A percentile compares a stretch with the other conserved stretches of the same genome.
phyloP scores from a whole-genome alignment of 257 asterid species.

The Ballota nigra region DNA sequence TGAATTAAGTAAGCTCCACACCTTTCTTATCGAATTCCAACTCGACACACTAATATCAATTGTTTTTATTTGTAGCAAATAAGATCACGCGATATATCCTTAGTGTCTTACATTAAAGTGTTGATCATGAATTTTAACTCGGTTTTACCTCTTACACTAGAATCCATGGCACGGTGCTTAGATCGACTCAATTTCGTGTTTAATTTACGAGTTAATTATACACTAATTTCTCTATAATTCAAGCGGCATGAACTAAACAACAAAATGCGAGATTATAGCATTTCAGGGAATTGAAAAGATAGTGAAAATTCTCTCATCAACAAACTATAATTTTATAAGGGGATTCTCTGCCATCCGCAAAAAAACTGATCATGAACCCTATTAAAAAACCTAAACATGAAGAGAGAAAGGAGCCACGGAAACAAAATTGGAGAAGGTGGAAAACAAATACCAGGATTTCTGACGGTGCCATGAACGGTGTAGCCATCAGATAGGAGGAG shows the following conservation, averaged over 20 bases:
- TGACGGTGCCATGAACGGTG: slow-evolving; percentile 65
- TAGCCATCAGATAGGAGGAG: slow-evolving; percentile 65
- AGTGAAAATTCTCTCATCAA: too few relatives aligned
- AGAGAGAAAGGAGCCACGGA: neutral
- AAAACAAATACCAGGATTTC: slow-evolving; percentile 54
- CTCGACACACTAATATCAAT: neutral
- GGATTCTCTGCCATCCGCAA: too few relatives aligned
- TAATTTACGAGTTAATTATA: neutral
- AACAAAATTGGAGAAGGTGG: neutral
- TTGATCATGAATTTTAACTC: neutral
- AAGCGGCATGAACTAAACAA: neutral
- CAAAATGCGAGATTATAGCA: neutral
- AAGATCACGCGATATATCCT: neutral
- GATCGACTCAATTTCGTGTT: neutral
- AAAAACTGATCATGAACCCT: neutral
- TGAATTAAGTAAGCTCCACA: neutral
- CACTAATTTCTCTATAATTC: neutral
- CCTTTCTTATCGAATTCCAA: neutral
- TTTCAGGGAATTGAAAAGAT: neutral
- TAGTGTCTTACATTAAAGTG: neutral
- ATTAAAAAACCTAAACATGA: too few relatives aligned
- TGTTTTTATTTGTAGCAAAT: neutral
- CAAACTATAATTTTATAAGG: too few relatives aligned
- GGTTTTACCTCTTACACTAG: neutral
- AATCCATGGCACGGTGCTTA: neutral